Evolutionary conservation across 352 stramenopile genomes (phyloP).

Genomic region (Saprolegnia parasitica): DNA sequence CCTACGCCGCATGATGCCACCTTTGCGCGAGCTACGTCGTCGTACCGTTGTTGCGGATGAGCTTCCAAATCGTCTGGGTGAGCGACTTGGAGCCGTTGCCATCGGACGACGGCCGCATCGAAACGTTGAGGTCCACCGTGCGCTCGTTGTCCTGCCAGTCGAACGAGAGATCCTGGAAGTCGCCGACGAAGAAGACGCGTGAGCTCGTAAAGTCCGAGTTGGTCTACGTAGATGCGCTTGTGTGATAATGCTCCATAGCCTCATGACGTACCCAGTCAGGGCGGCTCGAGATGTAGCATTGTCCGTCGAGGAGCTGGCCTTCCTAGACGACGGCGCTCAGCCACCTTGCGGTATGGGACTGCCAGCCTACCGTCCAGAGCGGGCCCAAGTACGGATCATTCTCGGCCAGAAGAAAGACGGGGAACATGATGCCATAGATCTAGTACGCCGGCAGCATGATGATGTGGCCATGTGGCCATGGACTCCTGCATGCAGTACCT

Average conservation of each 20-base stretch:
- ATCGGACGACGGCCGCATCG: conserved; percentile 8
- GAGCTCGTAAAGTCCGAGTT: conserved; percentile 35
- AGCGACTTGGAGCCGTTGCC: conserved; percentile 14
- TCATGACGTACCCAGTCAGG: conserved; percentile 37
- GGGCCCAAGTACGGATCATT: conserved; percentile 50
- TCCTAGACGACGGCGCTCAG: conserved; percentile 31
- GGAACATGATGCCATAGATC: conserved; percentile 73
- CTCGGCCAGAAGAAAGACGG: conserved; percentile 42
- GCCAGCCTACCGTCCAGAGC: conserved; percentile 45
- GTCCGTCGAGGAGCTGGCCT: conserved; percentile 48
- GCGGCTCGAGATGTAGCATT: conserved; percentile 54
- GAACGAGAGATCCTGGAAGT: conserved; percentile 54
- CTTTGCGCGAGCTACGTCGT: too few relatives aligned
- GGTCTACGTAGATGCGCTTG: neutral
- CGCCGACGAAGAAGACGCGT: conserved; percentile 41
- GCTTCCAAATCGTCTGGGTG: conserved; percentile 36
- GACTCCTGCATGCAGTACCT: neutral
- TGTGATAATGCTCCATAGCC: neutral
- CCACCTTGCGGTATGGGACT: neutral
- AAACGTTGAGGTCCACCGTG: conserved; percentile 51
- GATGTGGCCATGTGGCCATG: neutral
- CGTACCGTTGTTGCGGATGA: conserved; percentile 43
- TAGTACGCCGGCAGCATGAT: conserved; percentile 30
- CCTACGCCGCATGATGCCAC: conserved; percentile 2
- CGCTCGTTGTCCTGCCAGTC: conserved; percentile 64